Base-by-base conservation (phyloP, 2,329 filamentous ascomycete genomes). In the Monosporascus sp. region DNA sequence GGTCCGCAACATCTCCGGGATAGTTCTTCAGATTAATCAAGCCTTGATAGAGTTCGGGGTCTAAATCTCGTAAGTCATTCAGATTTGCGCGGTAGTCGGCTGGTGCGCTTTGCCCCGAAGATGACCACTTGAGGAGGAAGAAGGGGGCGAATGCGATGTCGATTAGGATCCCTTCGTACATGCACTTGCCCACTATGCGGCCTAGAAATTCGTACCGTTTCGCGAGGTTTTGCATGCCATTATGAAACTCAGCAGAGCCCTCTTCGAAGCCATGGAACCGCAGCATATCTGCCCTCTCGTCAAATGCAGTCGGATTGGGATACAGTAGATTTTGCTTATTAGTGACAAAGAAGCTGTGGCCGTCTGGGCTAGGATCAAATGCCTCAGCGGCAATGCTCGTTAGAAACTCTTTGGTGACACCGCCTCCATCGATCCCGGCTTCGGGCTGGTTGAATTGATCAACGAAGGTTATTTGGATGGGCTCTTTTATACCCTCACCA, bases 381-480 rank as follows among this genome's bases (percentile, higher is more conserved):
- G 91, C 91, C 68, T 97, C 89, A 20, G 81, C 86, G 1, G 91
- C 96, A 48, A 96, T 84, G 57, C 89, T 94, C 1, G 87, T 96
- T 14, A 99, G 77, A 57, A 99, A 99, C 65, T 99, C 94, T 63
- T 99, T 99, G 2, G 93, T 97, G 8, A 99, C 94, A 57, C 94
- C 94, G 8, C 94, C 94, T 0, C 94, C 94, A 66, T 99, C 94
- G 52, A 99, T 97, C 9, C 94, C 94, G 14, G 93, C 93, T 72
- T 99, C 94, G 7, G 84, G 79, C 1, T 87, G 83, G 56, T 88
- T 89, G 61, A 96, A 99, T 55, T 91, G 83, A 67, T 99, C 94
- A 44, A 97, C 86, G 68, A 99, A 99, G 0, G 90, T 94, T 64
- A 99, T 97, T 66, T 96, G 91, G 37, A 99, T 96, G 0, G 91